Evolutionary conservation across 2,329 filamentous ascomycete species (phyloP).

Genomic region (Arthrobotrys conoides): DNA sequence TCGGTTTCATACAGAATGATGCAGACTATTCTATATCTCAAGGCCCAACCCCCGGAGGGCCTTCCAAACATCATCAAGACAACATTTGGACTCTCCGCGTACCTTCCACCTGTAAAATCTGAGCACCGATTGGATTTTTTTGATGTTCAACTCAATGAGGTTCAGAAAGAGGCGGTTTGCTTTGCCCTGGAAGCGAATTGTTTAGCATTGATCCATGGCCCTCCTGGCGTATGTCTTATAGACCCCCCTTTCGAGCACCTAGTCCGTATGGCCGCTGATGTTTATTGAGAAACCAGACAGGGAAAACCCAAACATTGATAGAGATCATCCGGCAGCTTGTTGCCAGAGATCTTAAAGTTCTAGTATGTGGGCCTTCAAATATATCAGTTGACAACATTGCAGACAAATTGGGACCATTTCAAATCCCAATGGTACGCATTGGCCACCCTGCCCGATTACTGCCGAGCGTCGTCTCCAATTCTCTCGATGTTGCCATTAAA

Average conservation of each 20-base stretch:
- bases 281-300: conserved; percentile 73
- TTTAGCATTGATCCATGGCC: conserved; percentile 84
- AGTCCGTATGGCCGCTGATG: not conserved
- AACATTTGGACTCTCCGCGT: conserved; percentile 73
- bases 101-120: conserved; percentile 70
- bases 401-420: conserved; percentile 86
- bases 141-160: conserved; percentile 75
- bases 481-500: conserved; percentile 88
- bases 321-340: conserved; percentile 94
- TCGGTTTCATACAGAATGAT: conserved; percentile 72
- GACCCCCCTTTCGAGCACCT: not conserved
- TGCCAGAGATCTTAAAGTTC: conserved; percentile 32
- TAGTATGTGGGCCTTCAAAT: conserved; percentile 77
- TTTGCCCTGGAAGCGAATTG: conserved; percentile 82
- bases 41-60: conserved; percentile 73
- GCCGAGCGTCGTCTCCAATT: conserved; percentile 88
- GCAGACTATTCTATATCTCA: conserved; percentile 74
- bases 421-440: conserved; percentile 87
- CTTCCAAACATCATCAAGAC: conserved; percentile 75
- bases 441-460: conserved; percentile 93
- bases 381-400: conserved; percentile 99
- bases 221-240: conserved; percentile 76
- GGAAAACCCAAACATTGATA: conserved; percentile 96
- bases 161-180: conserved; percentile 78
- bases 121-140: conserved; percentile 73